Conservation (phyloP, 2,329 filamentous ascomycete species). For the Trichoderma afroharzianum region DNA sequence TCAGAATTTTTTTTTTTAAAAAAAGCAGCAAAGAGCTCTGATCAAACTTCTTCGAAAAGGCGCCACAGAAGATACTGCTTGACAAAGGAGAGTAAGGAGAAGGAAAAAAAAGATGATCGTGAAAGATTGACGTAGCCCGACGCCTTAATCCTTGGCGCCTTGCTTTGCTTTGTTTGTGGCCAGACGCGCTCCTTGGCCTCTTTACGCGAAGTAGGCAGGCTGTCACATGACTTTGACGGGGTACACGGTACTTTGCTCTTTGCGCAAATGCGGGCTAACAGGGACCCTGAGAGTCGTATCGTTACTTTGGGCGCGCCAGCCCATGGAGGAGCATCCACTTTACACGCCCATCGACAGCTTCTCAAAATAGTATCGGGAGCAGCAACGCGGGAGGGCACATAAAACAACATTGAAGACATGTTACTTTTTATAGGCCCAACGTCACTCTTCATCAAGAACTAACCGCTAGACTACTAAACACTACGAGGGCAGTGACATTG, state of each 20-base stretch:
- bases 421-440: not conserved
- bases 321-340: not conserved
- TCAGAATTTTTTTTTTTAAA: not conserved
- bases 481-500: not conserved
- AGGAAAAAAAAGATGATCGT: not conserved
- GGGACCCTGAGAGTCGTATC: not conserved
- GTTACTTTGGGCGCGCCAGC: not conserved
- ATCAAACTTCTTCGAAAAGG: not conserved
- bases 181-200: conserved; percentile 17
- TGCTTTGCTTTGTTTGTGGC: conserved; percentile 15
- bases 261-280: not conserved
- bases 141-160: not conserved
- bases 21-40: not conserved
- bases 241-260: not conserved
- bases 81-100: not conserved
- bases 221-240: conserved; percentile 30
- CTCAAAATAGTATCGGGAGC: not conserved
- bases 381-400: not conserved
- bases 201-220: conserved; percentile 37
- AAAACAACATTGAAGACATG: not conserved
- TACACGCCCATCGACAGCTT: not conserved
- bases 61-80: not conserved
- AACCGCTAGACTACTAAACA: not conserved
- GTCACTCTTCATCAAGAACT: not conserved
- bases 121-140: conserved; percentile 6